Percentiles rank a stretch among this genome's conserved stretches.
These are phyloP conservation scores for Aspergillus aculeatinus DNA, from an alignment of 2,329 filamentous ascomycete genomes.

Conservation along the genomic window DNA sequence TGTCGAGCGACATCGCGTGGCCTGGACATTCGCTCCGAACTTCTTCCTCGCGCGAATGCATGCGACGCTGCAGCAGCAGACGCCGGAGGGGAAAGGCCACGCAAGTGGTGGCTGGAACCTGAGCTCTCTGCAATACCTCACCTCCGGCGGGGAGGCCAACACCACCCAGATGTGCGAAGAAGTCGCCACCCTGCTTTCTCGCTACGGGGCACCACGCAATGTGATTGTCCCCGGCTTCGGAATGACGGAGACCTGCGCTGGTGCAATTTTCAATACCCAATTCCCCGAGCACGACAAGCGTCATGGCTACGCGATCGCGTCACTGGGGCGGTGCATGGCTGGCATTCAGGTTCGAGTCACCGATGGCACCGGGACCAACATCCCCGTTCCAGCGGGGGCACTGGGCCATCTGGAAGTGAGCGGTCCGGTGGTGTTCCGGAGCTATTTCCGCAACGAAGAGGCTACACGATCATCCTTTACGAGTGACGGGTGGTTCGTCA, in stretches of 20 bases:
- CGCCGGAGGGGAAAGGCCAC: not conserved
- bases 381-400: not conserved
- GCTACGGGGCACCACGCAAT: slow-evolving; percentile 41
- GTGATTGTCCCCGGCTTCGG: slow-evolving; percentile 29
- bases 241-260: slow-evolving; percentile 54
- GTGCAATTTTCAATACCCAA: slow-evolving; percentile 44
- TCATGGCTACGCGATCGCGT: slow-evolving; percentile 29
- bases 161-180: slow-evolving; percentile 34
- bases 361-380: not conserved
- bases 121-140: slow-evolving; percentile 9
- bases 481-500: slow-evolving; percentile 34
- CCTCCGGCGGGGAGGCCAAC: slow-evolving; percentile 52
- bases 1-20: slow-evolving; percentile 37
- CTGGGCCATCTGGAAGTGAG: slow-evolving; percentile 25
- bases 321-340: slow-evolving; percentile 21
- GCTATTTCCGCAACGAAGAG: slow-evolving; percentile 33
- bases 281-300: slow-evolving; percentile 44
- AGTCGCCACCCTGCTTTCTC: slow-evolving; percentile 28
- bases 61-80: not conserved
- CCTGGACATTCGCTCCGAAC: slow-evolving; percentile 29
- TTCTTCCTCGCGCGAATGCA: slow-evolving; percentile 21
- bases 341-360: slow-evolving; percentile 24
- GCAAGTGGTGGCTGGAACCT: not conserved
- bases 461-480: slow-evolving; percentile 30
- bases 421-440: slow-evolving; percentile 26